Evolutionary conservation across 1,139 yeast genomes (phyloP).

Genomic region (Pichia sp.): DNA sequence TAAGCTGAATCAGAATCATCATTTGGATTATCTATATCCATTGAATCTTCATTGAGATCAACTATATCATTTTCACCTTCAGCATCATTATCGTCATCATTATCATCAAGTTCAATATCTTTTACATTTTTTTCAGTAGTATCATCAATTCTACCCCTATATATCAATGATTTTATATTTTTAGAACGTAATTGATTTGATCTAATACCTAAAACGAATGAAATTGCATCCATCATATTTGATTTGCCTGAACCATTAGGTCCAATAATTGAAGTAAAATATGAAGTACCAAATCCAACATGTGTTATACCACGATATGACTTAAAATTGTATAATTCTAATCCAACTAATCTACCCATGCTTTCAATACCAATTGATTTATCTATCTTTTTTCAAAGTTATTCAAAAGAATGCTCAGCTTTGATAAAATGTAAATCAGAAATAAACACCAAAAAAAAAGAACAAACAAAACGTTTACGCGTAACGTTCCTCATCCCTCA

Average conservation of each 20-base stretch:
- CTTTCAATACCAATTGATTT: no score
- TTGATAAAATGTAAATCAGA: no score
- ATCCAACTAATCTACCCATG: slow-evolving; percentile 74
- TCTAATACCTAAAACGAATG: slow-evolving; percentile 86
- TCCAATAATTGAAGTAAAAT: slow-evolving; percentile 88
- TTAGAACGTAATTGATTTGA: slow-evolving; percentile 73
- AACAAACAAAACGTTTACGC: no score
- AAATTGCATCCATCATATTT: slow-evolving; percentile 97
- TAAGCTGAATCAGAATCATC: slow-evolving; percentile 58
- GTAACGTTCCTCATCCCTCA: no score
- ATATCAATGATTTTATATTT: slow-evolving; percentile 68
- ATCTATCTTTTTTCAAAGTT: no score
- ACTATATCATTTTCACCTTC: slow-evolving; percentile 17
- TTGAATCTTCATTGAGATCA: slow-evolving; percentile 16
- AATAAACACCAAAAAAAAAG: no score
- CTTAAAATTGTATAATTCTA: slow-evolving; percentile 81
- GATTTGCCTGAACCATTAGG: slow-evolving; percentile 98
- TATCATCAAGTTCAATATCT: slow-evolving; percentile 4
- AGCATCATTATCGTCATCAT: slow-evolving; percentile 18
- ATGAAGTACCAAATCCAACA: slow-evolving; percentile 77
- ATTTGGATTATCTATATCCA: slow-evolving; percentile 14
- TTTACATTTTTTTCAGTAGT: no score
- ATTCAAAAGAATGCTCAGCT: no score
- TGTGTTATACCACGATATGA: slow-evolving; percentile 74
- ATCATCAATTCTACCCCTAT: slow-evolving; percentile 53